Conservation (phyloP, 805 yeast genomes). For the Candida hungchunana region DNA sequence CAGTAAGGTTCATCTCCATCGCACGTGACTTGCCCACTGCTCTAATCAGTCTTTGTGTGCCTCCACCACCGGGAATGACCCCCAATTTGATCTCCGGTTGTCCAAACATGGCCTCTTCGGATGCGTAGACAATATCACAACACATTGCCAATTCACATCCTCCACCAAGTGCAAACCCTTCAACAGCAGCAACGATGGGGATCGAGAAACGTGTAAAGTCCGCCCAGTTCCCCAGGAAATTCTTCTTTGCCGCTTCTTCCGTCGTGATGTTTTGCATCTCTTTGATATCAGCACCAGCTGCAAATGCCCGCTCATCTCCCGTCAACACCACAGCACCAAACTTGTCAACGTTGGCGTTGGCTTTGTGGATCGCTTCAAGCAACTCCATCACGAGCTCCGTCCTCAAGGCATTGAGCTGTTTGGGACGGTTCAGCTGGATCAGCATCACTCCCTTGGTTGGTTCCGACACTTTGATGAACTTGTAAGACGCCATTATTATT, state of each 20-base stretch:
- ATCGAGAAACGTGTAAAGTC: conserved; percentile 34
- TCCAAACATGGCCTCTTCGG: conserved; percentile 45
- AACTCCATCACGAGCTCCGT: conserved; percentile 19
- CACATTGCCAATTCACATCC: conserved; percentile 55
- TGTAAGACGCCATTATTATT: no score
- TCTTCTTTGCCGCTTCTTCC: conserved; percentile 31
- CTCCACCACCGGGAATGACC: conserved; percentile 50
- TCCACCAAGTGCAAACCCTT: conserved; percentile 53
- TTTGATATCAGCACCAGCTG: conserved; percentile 53
- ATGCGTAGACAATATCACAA: conserved; percentile 45
- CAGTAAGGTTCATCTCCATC: conserved; percentile 45
- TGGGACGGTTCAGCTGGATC: conserved; percentile 27
- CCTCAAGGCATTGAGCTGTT: conserved; percentile 25
- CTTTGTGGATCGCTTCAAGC: conserved; percentile 18
- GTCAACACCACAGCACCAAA: conserved; percentile 47
- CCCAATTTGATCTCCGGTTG: conserved; percentile 55
- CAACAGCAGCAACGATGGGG: conserved; percentile 53
- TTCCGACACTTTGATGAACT: conserved; percentile 18
- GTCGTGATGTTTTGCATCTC: conserved; percentile 39
- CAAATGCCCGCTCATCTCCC: conserved; percentile 44
- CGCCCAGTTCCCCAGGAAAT: conserved; percentile 38
- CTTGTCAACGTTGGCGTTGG: conserved; percentile 25
- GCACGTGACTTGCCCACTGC: conserved; percentile 48
- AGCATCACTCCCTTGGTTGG: conserved; percentile 25
- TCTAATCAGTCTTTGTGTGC: conserved; percentile 46